Base-by-base conservation (phyloP, 2,329 filamentous ascomycete species). In the Venturia nashicola region DNA sequence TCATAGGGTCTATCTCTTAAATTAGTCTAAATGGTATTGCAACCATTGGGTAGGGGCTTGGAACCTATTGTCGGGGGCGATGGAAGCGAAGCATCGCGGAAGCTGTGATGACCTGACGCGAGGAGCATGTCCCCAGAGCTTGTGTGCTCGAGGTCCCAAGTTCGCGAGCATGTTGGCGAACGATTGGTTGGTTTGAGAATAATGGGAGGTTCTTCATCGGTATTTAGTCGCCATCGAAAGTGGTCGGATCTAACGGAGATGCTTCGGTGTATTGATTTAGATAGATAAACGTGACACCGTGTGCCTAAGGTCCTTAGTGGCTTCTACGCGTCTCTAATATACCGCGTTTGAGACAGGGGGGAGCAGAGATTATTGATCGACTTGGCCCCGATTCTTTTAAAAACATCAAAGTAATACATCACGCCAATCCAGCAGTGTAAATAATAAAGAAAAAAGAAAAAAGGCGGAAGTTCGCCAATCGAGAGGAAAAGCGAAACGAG, bases 1-100 rank as follows among this genome's bases (percentile, higher is more conserved):
- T 99, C 93, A 72, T 89, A 95, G 0, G 84, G 82, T 65, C 87
- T 90, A 66, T 34, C n/a, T 16, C 51, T 23, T 12, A 16, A 3
- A 18, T 65, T 63, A 44, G 55, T 60, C 23, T 27, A 11, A n/a
- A 32, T 39, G 23, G 12, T 57, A 14, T 57, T 14, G 16, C 27
- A 11, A 14, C 11, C 1, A 42, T 51, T 34, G 23, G 46, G 34
- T 20, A 27, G 27, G 27, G 16, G 27, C 32, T 1, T 48, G 59
- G 46, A 70, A 73, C 73, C 70, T 70, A 64, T 71, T 67, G 18
- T 72, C 66, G 68, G 74, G 73, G 64, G 76, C 72, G 66, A 79
- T 73, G 36, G 77, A 79, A 67, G 79, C 79, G 67, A 81, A 77
- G 8, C 71, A 69, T 44, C 78, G 72, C 59, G 70, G 70, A 27